Conservation (phyloP, 2,329 filamentous ascomycete species). For the Talaromyces verruculosus region DNA sequence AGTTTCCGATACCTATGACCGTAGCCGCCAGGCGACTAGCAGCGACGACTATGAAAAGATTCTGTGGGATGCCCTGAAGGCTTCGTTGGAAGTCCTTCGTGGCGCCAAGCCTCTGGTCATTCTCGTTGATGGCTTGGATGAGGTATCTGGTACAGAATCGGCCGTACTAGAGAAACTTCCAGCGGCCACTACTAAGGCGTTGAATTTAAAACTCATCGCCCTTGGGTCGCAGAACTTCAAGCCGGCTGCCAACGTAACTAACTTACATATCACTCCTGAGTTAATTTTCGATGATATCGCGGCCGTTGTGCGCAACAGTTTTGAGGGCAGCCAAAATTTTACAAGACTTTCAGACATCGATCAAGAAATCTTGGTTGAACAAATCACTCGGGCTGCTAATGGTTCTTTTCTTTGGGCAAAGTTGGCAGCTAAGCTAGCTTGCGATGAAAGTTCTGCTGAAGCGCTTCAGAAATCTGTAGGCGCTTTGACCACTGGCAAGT, state of each 20-base stretch:
- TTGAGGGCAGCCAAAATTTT: constrained; percentile 30
- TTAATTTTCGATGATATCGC: constrained; percentile 40
- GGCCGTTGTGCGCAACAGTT: constrained; percentile 33
- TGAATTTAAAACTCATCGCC: constrained; percentile 34
- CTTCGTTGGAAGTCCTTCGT: constrained; percentile 29
- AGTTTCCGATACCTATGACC: constrained; percentile 34
- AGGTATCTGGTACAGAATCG: constrained; percentile 33
- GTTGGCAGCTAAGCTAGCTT: constrained; percentile 34
- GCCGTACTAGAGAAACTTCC: constrained; percentile 32
- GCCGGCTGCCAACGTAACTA: constrained; percentile 18
- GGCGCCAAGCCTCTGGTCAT: constrained; percentile 39
- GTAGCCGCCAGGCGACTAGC: constrained; percentile 26
- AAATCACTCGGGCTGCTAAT: constrained; percentile 34
- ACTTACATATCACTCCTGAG: constrained; percentile 32
- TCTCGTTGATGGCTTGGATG: constrained; percentile 42
- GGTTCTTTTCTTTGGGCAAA: constrained; percentile 45
- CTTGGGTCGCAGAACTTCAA: constrained; percentile 30
- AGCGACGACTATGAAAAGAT: constrained; percentile 36
- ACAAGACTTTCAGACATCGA: constrained; percentile 31
- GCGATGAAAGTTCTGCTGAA: constrained; percentile 29
- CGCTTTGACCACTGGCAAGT: constrained; percentile 28
- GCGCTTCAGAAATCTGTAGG: constrained; percentile 33
- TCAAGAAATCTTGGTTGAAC: constrained; percentile 35
- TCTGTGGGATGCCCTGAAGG: constrained; percentile 38
- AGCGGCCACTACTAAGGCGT: constrained; percentile 26